phyloP scores from a whole-genome alignment of 306 rosid species.

The Hippophae rhamnoides region DNA sequence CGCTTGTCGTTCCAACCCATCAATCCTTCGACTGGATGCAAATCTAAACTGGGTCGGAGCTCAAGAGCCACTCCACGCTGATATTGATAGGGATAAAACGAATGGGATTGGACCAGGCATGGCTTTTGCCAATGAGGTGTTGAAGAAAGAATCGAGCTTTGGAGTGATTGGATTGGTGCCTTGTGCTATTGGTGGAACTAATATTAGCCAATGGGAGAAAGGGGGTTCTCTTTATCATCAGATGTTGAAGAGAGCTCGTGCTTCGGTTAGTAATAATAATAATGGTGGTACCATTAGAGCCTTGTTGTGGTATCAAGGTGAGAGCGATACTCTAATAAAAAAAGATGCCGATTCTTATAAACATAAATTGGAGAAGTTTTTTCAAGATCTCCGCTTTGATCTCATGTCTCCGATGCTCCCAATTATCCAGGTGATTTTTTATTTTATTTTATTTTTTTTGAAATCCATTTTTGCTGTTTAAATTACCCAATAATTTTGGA shows the following conservation, averaged over 20 bases:
- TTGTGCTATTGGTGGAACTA: constrained; percentile 39
- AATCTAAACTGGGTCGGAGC: constrained; percentile 58
- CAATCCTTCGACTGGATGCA: constrained; percentile 34
- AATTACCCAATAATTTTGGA: not conserved
- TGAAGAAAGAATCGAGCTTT: not conserved
- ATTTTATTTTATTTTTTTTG: too few relatives aligned
- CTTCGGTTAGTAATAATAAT: constrained; percentile 14
- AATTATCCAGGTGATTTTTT: constrained; percentile 48
- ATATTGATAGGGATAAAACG: constrained; percentile 20
- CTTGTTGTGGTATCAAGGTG: constrained; percentile 81
- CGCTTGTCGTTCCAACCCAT: constrained; percentile 29
- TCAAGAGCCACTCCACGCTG: constrained; percentile 64
- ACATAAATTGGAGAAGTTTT: constrained; percentile 34
- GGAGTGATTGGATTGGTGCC: constrained; percentile 31
- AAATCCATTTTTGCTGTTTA: not conserved
- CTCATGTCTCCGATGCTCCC: constrained; percentile 63
- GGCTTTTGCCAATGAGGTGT: constrained; percentile 28
- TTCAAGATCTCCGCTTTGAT: constrained; percentile 47
- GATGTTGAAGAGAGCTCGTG: constrained; percentile 49
- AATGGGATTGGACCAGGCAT: constrained; percentile 39
- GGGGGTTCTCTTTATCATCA: constrained; percentile 37
- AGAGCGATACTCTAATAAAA: constrained; percentile 37
- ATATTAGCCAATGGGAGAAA: constrained; percentile 26
- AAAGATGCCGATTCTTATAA: constrained; percentile 40
- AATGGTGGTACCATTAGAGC: constrained; percentile 36